phyloP scores from a whole-genome alignment of 305 asterid genomes.

The Fraxinus velutina region DNA sequence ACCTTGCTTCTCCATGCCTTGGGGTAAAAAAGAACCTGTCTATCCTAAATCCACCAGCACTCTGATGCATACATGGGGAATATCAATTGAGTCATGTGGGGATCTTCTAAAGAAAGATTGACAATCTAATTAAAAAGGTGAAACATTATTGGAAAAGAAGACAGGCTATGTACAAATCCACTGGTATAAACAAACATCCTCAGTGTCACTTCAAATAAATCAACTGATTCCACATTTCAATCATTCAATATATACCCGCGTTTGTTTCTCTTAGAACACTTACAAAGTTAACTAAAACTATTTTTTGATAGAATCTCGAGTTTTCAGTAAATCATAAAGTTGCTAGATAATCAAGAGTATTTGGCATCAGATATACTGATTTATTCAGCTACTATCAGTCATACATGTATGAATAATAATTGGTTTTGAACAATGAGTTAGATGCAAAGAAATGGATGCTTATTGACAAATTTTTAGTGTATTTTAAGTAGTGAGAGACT shows the following conservation, averaged over 20 bases:
- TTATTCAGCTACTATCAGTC: not conserved
- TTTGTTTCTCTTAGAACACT: not conserved
- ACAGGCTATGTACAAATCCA: not conserved
- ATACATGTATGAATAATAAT: not conserved
- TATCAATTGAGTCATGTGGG: not conserved
- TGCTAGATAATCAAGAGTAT: not conserved
- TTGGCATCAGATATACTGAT: not conserved
- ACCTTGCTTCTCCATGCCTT: not conserved
- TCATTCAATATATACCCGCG: not conserved
- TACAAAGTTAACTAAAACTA: not conserved
- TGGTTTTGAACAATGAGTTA: not conserved
- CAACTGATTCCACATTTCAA: not conserved
- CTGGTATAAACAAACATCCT: not conserved
- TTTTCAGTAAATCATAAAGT: not conserved
- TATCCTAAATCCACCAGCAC: not conserved
- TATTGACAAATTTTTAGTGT: not conserved
- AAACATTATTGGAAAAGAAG: not conserved
- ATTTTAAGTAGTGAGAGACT: not conserved
- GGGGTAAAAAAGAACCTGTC: not conserved
- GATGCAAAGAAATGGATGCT: not conserved
- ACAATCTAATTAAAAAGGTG: not conserved
- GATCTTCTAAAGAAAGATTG: not conserved
- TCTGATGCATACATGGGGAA: not conserved
- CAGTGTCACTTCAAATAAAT: not conserved
- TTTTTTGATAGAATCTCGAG: not conserved